Evolutionary conservation across 257 asterid species (phyloP).

Genomic region (Capsicum baccatum): DNA sequence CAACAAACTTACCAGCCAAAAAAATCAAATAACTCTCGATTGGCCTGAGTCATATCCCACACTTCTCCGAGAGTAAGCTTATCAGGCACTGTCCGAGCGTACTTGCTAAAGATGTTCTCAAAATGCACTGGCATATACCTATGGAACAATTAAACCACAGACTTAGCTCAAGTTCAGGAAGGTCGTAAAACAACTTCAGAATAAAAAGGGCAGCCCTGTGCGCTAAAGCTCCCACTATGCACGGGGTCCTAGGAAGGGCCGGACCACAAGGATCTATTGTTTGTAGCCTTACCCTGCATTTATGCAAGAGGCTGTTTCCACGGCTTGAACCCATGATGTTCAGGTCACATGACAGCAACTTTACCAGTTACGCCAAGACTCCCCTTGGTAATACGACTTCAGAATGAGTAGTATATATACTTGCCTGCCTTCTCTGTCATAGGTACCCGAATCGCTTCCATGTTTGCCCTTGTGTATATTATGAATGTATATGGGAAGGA

Average conservation of each 20-base stretch:
- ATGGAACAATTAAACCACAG: not conserved
- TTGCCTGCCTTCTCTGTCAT: slow-evolving; percentile 86
- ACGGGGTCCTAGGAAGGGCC: no score
- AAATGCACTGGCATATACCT: slow-evolving; percentile 69
- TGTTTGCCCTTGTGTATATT: slow-evolving; percentile 84
- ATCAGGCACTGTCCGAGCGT: slow-evolving; percentile 60
- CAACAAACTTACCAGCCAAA: slow-evolving; percentile 35
- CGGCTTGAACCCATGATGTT: no score
- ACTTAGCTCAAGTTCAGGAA: not conserved
- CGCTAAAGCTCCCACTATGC: no score
- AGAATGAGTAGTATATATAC: not conserved
- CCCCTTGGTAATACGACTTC: not conserved
- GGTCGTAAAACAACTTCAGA: not conserved
- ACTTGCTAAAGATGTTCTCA: slow-evolving; percentile 86
- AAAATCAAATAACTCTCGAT: slow-evolving; percentile 59
- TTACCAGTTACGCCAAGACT: no score
- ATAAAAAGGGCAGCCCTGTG: no score
- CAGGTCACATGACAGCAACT: no score
- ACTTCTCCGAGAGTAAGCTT: slow-evolving; percentile 70
- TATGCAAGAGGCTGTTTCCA: no score
- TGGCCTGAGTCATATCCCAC: slow-evolving; percentile 78
- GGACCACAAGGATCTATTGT: no score
- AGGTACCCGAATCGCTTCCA: slow-evolving; percentile 78
- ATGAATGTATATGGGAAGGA: slow-evolving; percentile 68
- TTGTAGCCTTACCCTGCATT: no score